Conservation (phyloP, 1,139 yeast species). For the Suhomyces bokatorum region DNA sequence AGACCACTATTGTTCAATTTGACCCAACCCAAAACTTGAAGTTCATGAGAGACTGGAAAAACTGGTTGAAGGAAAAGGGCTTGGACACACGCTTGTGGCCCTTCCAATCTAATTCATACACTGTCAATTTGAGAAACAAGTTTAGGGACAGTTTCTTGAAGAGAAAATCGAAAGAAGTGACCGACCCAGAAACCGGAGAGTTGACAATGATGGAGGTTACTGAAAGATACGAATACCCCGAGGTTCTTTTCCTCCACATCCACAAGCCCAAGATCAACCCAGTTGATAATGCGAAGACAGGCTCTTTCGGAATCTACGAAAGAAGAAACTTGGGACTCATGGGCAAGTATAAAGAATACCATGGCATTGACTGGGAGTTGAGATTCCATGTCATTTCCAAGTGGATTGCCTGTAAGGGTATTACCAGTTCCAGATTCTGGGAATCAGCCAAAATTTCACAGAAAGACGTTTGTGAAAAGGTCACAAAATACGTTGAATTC, state of each 20-base stretch:
- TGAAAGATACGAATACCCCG: conserved; percentile 22
- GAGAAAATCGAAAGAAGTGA: conserved; percentile 4
- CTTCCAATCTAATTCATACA: conserved; percentile 30
- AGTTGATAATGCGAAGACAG: conserved; percentile 24
- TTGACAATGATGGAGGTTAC: conserved; percentile 2
- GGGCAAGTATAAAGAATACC: conserved; percentile 19
- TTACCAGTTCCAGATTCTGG: conserved; percentile 28
- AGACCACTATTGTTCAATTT: conserved; percentile 36
- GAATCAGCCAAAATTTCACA: conserved; percentile 23
- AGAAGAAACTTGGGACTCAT: conserved; percentile 27
- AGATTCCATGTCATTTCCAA: conserved; percentile 35
- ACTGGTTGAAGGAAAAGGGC: conserved; percentile 24
- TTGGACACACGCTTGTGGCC: conserved; percentile 35
- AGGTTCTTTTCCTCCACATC: conserved; percentile 39
- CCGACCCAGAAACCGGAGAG: conserved; percentile 6
- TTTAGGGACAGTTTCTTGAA: conserved; percentile 20
- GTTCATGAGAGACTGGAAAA: conserved; percentile 30
- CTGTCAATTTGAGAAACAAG: conserved; percentile 24
- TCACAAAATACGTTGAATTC: conserved; percentile 28
- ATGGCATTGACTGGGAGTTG: conserved; percentile 36
- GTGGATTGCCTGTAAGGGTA: conserved; percentile 38
- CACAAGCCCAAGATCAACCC: conserved; percentile 46
- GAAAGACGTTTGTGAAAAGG: conserved; percentile 26
- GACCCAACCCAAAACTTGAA: conserved; percentile 29
- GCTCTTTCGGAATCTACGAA: conserved; percentile 19